Conservation (phyloP, 805 yeast genomes). For the Tetrapisispora arboricola region DNA sequence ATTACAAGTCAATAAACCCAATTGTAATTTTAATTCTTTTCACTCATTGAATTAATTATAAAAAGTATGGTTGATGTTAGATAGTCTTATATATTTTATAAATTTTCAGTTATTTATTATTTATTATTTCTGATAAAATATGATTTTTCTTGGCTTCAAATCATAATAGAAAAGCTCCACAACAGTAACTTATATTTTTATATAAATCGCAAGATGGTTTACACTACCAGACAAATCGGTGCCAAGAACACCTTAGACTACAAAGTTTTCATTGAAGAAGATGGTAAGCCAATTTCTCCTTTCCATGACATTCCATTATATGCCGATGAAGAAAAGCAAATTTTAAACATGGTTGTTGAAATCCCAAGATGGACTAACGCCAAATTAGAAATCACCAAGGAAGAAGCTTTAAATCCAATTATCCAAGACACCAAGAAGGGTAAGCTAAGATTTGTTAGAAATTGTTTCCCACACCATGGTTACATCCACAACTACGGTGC, state of each 20-base stretch:
- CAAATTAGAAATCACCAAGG: slow-evolving; percentile 89
- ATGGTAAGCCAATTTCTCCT: slow-evolving; percentile 90
- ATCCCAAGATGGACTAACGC: slow-evolving; percentile 99
- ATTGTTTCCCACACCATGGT: slow-evolving; percentile 98
- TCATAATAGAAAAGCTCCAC: too few species aligned
- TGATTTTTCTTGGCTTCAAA: too few species aligned
- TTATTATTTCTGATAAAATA: too few species aligned
- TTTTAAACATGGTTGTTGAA: slow-evolving; percentile 87
- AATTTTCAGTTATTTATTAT: too few species aligned
- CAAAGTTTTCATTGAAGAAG: slow-evolving; percentile 83
- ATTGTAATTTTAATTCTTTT: too few species aligned
- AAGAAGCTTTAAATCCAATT: slow-evolving; percentile 78
- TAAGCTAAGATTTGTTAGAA: slow-evolving; percentile 87
- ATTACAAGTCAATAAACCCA: too few species aligned
- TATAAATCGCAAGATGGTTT: slow-evolving; percentile 63
- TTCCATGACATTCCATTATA: slow-evolving; percentile 91
- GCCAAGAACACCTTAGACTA: slow-evolving; percentile 92
- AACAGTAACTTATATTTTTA: too few species aligned
- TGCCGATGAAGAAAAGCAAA: slow-evolving; percentile 86
- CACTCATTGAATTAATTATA: too few species aligned
- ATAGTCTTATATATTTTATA: too few species aligned
- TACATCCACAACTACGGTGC: slow-evolving; percentile 98
- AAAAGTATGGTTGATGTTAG: too few species aligned
- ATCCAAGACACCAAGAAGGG: slow-evolving; percentile 97
- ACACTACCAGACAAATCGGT: slow-evolving; percentile 86